These are phyloP conservation scores for Ceratocystiopsis minuta DNA, from an alignment of 2,329 filamentous ascomycete species.

Conservation along the genomic window DNA sequence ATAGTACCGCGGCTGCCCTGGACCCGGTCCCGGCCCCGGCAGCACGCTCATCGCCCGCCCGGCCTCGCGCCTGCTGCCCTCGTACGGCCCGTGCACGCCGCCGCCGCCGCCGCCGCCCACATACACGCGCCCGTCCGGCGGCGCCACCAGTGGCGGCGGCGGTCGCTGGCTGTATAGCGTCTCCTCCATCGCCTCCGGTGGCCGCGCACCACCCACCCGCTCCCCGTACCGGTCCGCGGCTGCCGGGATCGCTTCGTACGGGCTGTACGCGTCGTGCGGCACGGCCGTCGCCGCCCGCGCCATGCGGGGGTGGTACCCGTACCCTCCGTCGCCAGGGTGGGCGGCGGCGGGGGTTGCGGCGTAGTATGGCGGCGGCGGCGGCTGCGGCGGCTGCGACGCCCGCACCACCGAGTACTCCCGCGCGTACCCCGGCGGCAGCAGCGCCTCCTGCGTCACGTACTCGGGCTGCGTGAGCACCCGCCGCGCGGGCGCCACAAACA, in stretches of 20 bases:
- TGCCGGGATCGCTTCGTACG: constrained; percentile 9
- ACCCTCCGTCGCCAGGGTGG: constrained; percentile 7
- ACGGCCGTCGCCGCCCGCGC: constrained; percentile 36
- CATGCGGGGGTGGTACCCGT: constrained; percentile 8
- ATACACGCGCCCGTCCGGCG: background rate
- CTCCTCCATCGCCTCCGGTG: constrained; percentile 11
- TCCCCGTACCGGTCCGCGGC: constrained; percentile 13
- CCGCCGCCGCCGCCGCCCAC: background rate
- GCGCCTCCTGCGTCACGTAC: constrained; percentile 19
- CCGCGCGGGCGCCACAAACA: constrained; percentile 21
- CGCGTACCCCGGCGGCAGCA: constrained; percentile 26
- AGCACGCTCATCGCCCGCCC: constrained; percentile 24
- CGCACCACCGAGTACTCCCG: constrained; percentile 39
- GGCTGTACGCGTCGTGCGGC: constrained; percentile 18
- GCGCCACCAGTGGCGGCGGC: background rate
- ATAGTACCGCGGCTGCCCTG: constrained; percentile 3
- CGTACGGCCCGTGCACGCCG: constrained; percentile 6
- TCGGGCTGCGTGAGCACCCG: constrained; percentile 47
- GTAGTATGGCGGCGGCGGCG: background rate
- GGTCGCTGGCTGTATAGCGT: background rate
- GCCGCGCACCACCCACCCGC: constrained; percentile 35
- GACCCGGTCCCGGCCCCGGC: constrained; percentile 10
- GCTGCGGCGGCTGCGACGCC: constrained; percentile 5
- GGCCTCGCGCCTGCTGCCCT: constrained; percentile 14
- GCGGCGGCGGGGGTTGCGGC: background rate